These are phyloP conservation scores for Candida loeiensis DNA, from an alignment of 805 yeast genomes.

Conservation along the genomic window DNA sequence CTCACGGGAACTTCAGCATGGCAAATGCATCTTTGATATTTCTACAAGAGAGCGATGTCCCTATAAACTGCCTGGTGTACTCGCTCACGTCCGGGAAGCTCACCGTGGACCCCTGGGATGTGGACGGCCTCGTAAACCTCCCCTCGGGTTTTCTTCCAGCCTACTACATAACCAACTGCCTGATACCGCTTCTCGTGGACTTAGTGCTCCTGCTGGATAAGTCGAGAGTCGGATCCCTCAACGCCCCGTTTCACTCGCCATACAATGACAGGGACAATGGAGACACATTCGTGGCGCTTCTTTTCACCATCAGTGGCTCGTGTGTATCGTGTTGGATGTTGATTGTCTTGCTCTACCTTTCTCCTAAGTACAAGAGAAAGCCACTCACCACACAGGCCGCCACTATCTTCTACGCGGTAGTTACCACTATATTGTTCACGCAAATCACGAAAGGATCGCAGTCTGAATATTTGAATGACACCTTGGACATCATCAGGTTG, in stretches of 20 bases:
- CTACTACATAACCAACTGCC: conserved; percentile 48
- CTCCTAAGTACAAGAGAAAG: conserved; percentile 47
- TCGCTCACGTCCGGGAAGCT: conserved; percentile 33
- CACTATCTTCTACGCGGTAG: conserved; percentile 53
- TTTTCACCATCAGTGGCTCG: conserved; percentile 52
- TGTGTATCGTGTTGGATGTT: conserved; percentile 72
- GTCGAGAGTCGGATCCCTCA: not conserved
- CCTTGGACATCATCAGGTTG: conserved; percentile 49
- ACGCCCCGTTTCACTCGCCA: conserved; percentile 13
- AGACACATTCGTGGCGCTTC: conserved; percentile 42
- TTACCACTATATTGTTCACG: conserved; percentile 49
- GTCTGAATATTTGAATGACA: conserved; percentile 49
- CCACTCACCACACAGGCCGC: conserved; percentile 57
- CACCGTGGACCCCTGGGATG: conserved; percentile 18
- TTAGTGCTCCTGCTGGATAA: conserved; percentile 9
- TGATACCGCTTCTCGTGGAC: conserved; percentile 12
- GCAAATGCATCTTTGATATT: conserved; percentile 19
- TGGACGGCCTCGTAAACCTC: conserved; percentile 14
- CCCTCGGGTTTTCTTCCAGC: conserved; percentile 31
- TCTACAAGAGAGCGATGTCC: conserved; percentile 17
- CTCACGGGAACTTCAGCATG: conserved; percentile 12
- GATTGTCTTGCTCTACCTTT: conserved; percentile 50
- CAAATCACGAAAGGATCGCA: conserved; percentile 45
- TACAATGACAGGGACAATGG: conserved; percentile 34
- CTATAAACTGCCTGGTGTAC: conserved; percentile 37